Base-by-base conservation (phyloP, 768 basidiomycete genomes). In the Pleurotus sapidus region DNA sequence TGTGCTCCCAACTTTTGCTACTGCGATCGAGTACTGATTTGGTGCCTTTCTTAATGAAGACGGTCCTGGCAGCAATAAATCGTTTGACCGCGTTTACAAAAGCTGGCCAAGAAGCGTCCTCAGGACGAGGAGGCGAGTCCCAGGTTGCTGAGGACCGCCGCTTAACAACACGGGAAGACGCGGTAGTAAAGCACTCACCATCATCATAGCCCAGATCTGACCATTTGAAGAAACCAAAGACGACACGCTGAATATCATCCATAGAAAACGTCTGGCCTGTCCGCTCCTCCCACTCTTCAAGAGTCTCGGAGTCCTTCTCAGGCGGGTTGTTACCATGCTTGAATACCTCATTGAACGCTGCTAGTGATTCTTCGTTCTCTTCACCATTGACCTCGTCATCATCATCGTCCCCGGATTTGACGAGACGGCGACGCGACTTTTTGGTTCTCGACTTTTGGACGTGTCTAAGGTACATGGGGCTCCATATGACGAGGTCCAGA, bases 221-320 rank as follows among this genome's bases (percentile, higher is more conserved):
- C 96, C 96, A 98, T 69, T 98, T 99, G 62, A 93, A 77, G 68
- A 95, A 95, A 11, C 82, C 84, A 88, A 91, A 94, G 17, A 85
- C 77, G 34, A 96, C 84, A 49, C 81, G 70, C 39, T 82, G 74
- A 25, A 86, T 79, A 63, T 89, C 78, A 4, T 82, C 71, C 27
- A 71, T 64, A 8, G 67, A 65, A 5, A 93, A 71, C 3, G 65
- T 65, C n/a, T 68, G 54, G 37, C 75, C 69, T 54, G 70, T 76
- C 17, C 75, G 66, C 39, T 64, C 57, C 68, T 88, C 81, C 82
- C 86, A 91, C 20, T 86, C 80, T 14, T 84, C 81, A 17, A 89
- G 68, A 2, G 83, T 83, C 57, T 89, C 81, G 46, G 84, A 75
- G 27, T 83, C 67, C 23, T 75, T 69, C 3, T 72, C 67, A 25